phyloP scores from a whole-genome alignment of 2,329 filamentous ascomycete species.

The Aspergillus sp. region DNA sequence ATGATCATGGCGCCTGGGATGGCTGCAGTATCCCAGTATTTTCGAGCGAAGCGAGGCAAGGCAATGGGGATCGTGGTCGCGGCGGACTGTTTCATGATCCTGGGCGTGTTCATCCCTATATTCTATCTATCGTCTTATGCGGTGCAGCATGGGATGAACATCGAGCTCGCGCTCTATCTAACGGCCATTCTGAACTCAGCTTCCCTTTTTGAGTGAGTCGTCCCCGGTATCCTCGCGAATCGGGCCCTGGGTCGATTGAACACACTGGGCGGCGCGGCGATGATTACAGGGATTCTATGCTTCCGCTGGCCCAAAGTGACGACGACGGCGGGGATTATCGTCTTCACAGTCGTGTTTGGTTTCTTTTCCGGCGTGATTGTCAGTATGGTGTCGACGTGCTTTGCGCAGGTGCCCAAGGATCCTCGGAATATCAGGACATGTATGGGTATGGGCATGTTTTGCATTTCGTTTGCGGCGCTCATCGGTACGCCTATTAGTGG shows the following conservation, averaged over 20 bases:
- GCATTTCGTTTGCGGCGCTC: slow-evolving; percentile 11
- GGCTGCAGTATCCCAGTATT: slow-evolving; percentile 42
- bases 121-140: slow-evolving; percentile 27
- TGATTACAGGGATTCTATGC: slow-evolving; percentile 21
- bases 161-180: slow-evolving; percentile 22
- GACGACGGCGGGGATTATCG: slow-evolving; percentile 21
- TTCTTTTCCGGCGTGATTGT: slow-evolving; percentile 38
- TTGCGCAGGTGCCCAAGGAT: slow-evolving; percentile 28
- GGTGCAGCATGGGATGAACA: slow-evolving; percentile 7
- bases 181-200: slow-evolving; percentile 30
- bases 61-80: slow-evolving; percentile 40
- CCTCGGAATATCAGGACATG: slow-evolving; percentile 32
- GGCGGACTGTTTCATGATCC: slow-evolving; percentile 17
- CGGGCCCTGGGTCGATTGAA: slow-evolving; percentile 33
- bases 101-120: slow-evolving; percentile 24
- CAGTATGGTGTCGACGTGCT: slow-evolving; percentile 30
- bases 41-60: slow-evolving; percentile 40
- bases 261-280: slow-evolving; percentile 19
- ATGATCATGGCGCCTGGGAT: slow-evolving; percentile 42
- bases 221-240: slow-evolving; percentile 29
- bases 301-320: slow-evolving; percentile 27
- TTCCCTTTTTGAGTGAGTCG: slow-evolving; percentile 28
- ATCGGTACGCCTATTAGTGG: slow-evolving; percentile 16
- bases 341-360: slow-evolving; percentile 29
- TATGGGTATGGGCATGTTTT: slow-evolving; percentile 34